Evolutionary conservation across 306 rosid species (phyloP).

Genomic region (Rosa rugosa): DNA sequence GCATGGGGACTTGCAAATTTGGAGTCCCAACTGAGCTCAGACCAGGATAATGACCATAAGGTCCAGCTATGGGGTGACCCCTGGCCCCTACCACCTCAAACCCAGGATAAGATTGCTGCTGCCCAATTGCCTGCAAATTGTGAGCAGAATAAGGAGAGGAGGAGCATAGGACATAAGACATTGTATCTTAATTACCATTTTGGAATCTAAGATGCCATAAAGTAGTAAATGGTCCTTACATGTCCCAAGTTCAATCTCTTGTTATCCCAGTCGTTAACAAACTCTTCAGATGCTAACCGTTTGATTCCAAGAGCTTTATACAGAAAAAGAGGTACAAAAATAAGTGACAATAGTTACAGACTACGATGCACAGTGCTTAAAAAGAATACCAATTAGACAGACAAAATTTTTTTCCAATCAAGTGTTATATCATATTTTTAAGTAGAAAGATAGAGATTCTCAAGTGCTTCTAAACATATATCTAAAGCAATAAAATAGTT

Average conservation of each 20-base stretch:
- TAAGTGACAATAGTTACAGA: slow-evolving; percentile 6
- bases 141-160: slow-evolving; percentile 5
- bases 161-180: not conserved
- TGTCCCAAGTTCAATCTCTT: slow-evolving; percentile 84
- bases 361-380: not conserved
- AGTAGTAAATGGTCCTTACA: slow-evolving; percentile 47
- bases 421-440: not conserved
- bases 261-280: slow-evolving; percentile 79
- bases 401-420: no score
- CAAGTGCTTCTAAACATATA: not conserved
- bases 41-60: slow-evolving; percentile 42
- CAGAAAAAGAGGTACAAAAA: slow-evolving; percentile 22
- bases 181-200: not conserved
- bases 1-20: slow-evolving; percentile 50
- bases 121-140: slow-evolving; percentile 57
- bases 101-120: slow-evolving; percentile 44
- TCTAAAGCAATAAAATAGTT: not conserved
- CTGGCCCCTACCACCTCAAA: slow-evolving; percentile 51
- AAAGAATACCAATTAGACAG: not conserved
- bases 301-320: slow-evolving; percentile 81
- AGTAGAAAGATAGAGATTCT: not conserved
- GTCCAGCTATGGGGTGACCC: slow-evolving; percentile 51
- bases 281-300: slow-evolving; percentile 87
- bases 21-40: slow-evolving; percentile 43
- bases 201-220: slow-evolving; percentile 6